A percentile compares a stretch with the other conserved stretches of the same genome.
Conservation (phyloP, 305 asterid genomes). For the Rubia occidens region DNA sequence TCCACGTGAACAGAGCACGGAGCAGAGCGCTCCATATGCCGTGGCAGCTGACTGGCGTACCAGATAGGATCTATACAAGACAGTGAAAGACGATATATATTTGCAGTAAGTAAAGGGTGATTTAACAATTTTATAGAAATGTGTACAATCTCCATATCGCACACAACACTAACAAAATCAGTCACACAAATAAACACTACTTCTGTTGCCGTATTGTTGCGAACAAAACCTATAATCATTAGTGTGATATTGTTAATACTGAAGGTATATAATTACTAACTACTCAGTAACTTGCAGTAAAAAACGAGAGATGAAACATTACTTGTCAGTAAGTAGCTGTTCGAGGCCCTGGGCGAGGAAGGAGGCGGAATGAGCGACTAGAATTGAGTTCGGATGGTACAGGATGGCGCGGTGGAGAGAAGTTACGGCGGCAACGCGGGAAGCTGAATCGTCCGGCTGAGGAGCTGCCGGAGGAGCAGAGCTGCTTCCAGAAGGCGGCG, state of each 20-base stretch:
- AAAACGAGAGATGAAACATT: constrained; percentile 19
- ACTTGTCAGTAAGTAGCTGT: constrained; percentile 79
- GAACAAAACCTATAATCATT: not conserved
- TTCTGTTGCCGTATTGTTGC: not conserved
- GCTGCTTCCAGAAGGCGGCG: constrained; percentile 24
- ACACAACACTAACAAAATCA: not conserved
- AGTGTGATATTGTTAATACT: not conserved
- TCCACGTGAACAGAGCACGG: constrained; percentile 57
- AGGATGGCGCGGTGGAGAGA: constrained; percentile 83
- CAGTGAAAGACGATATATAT: constrained; percentile 2
- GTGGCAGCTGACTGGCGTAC: constrained; percentile 90
- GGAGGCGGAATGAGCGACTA: constrained; percentile 83
- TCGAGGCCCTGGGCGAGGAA: constrained; percentile 80
- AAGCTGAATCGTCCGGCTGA: constrained; percentile 60
- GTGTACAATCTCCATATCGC: not conserved
- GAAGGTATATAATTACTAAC: not conserved
- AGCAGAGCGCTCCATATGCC: constrained; percentile 85
- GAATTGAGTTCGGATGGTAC: constrained; percentile 76
- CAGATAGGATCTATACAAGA: constrained; percentile 55
- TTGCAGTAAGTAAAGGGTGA: not conserved
- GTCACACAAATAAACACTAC: not conserved
- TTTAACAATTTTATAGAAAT: not conserved
- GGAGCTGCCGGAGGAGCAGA: constrained; percentile 31
- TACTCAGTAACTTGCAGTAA: not conserved
- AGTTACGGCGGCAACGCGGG: constrained; percentile 69